phyloP scores from a whole-genome alignment of 2,329 filamentous ascomycete genomes.

The Paecilomyces fulvus region DNA sequence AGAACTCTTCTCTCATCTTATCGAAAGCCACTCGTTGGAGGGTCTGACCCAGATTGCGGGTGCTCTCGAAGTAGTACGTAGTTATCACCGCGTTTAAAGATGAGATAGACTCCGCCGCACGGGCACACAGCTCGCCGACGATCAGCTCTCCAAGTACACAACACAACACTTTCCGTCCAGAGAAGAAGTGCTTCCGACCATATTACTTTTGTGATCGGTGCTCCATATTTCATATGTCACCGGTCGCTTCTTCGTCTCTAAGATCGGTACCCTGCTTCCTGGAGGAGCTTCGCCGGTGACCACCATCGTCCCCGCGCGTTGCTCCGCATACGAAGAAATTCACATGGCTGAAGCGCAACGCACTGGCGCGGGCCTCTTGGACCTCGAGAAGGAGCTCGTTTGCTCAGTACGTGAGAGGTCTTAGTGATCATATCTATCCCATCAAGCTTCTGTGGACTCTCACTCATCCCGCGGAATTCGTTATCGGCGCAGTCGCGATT shows the following conservation, averaged over 20 bases:
- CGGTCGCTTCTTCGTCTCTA: not conserved
- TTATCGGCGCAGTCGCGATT: constrained; percentile 1
- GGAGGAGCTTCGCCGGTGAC: not conserved
- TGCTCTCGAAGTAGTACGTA: too few species aligned
- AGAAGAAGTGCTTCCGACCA: not conserved
- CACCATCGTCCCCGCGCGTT: not conserved
- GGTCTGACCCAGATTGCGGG: too few species aligned
- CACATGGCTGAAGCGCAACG: not conserved
- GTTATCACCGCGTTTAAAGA: not conserved
- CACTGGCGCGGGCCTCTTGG: constrained; percentile 39
- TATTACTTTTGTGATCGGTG: not conserved
- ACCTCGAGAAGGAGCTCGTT: constrained; percentile 87
- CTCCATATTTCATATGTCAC: not conserved
- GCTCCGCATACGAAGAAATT: not conserved
- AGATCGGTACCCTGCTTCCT: not conserved
- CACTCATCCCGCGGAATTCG: not conserved
- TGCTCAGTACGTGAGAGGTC: constrained; percentile 66
- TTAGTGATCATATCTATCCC: not conserved
- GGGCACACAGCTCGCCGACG: not conserved
- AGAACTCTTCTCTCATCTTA: too few species aligned
- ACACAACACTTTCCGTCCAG: not conserved
- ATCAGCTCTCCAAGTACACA: not conserved
- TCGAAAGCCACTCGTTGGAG: too few species aligned
- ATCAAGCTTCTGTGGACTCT: not conserved
- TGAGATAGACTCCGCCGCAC: not conserved